phyloP scores from a whole-genome alignment of 352 stramenopile species.

The Pythium aquatile region DNA sequence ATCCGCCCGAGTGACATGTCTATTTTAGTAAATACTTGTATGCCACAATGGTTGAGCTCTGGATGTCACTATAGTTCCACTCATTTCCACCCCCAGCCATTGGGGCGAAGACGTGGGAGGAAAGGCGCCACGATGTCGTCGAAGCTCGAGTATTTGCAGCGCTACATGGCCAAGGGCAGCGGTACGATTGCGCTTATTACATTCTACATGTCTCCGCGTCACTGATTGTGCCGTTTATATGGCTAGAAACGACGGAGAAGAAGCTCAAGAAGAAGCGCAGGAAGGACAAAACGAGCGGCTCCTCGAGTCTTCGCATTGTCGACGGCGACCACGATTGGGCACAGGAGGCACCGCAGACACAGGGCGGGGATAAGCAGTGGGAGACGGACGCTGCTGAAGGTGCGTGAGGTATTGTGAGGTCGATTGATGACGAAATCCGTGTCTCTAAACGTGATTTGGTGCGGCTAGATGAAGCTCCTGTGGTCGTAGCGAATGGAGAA shows the following conservation, averaged over 20 bases:
- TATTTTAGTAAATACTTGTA: background rate
- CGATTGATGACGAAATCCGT: background rate
- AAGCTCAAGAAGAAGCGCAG: constrained; percentile 60
- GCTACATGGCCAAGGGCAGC: constrained; percentile 51
- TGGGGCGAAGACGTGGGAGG: too few species aligned
- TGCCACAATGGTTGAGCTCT: too few species aligned
- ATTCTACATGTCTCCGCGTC: background rate
- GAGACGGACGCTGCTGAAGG: constrained; percentile 55
- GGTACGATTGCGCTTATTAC: constrained; percentile 22
- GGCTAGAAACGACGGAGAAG: constrained; percentile 40
- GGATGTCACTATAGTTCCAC: constrained; percentile 6
- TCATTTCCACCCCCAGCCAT: background rate
- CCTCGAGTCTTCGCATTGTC: constrained; percentile 40
- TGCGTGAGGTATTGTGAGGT: background rate
- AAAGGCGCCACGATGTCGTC: too few species aligned
- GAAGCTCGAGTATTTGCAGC: constrained; percentile 81
- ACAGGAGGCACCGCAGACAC: constrained; percentile 38
- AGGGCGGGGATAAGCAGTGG: constrained; percentile 61
- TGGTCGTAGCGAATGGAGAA: constrained; percentile 44
- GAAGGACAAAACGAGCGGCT: constrained; percentile 34
- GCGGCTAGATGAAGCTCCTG: constrained; percentile 32
- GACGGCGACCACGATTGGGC: constrained; percentile 64
- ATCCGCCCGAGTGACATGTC: background rate
- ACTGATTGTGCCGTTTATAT: constrained; percentile 2
- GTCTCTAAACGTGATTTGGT: background rate